Base-by-base conservation (phyloP, 2,329 filamentous ascomycete genomes). In the Arthrobotrys conoides region DNA sequence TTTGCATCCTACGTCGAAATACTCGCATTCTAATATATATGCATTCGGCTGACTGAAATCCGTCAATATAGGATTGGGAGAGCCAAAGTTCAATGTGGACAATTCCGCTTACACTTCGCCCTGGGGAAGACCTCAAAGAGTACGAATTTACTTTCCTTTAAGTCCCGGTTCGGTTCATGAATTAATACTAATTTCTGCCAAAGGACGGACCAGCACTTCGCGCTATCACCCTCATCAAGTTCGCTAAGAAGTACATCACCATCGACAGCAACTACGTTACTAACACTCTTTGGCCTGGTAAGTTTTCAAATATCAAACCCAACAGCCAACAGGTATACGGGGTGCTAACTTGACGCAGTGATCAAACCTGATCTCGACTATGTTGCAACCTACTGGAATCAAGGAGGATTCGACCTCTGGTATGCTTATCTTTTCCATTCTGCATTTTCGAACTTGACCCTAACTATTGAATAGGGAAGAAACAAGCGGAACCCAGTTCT, bases 401-500 rank as follows among this genome's bases (percentile, higher is more conserved):
- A 84, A 36, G 82, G 82, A 16, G 83, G 85, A 5, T 86, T 86
- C 64, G 85, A 86, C 76, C 81, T 86, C 1, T 86, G 85, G 85
- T 73, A 46, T 2, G 61, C 64, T 57, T 20, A 22, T 9, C 33
- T 36, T 8, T 30, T 24, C 30, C 14, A 18, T 9, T 44, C 36
- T 18, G 5, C 16, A 14, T 66, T 53, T 24, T 10, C n/a, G 33
- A 9, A 8, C 20, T 18, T 49, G 2, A 22, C 30, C 18, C 22
- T 65, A 38, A 71, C 30, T 10, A 16, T 16, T 5, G 8, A 71
- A 64, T 44, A 73, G 70, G 70, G 85, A 86, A 67, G 85, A 86
- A 80, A 83, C 85, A 12, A 82, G 83, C 48, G 85, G 86, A 14
- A 80, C 84, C 22, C 94, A 92, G 0, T 96, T 94, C 86, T 96